Percentiles rank a stretch among this genome's conserved stretches.
phyloP scores from a whole-genome alignment of 1,284 basidiomycete genomes.

The Prillingera fragicola region DNA sequence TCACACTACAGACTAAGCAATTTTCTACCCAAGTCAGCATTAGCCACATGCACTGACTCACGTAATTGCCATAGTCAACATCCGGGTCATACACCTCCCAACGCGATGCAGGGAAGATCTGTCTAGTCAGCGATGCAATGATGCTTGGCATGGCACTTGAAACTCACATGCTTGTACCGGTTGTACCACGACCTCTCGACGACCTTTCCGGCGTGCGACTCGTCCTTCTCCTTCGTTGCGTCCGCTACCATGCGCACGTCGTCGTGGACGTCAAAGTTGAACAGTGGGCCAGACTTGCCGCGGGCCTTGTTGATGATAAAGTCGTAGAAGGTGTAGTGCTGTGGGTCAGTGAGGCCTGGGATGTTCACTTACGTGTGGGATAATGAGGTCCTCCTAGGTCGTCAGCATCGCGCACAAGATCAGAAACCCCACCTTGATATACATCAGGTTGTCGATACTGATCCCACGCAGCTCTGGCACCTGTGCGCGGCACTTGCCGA shows the following conservation, averaged over 20 bases:
- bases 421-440: conserved; percentile 70
- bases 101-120: conserved; percentile 86
- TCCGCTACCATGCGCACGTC: conserved; percentile 93
- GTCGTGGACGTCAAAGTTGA: conserved; percentile 99
- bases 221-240: conserved; percentile 94
- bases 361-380: conserved; percentile 67
- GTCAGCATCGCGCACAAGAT: neutral
- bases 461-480: conserved; percentile 85
- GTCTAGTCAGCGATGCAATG: neutral
- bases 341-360: conserved; percentile 4
- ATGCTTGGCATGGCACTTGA: neutral
- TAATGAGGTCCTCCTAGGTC: conserved; percentile 84
- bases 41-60: conserved; percentile 5
- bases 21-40: conserved; percentile 8
- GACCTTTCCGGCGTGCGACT: conserved; percentile 97
- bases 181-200: conserved; percentile 95
- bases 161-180: conserved; percentile 67
- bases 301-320: conserved; percentile 98
- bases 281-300: conserved; percentile 94
- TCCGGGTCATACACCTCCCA: conserved; percentile 73
- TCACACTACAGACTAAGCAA: conserved; percentile 1
- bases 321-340: conserved; percentile 98
- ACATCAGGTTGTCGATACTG: conserved; percentile 95
- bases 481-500: conserved; percentile 88
- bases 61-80: conserved; percentile 68